Percentiles rank a stretch among this genome's conserved stretches.
Evolutionary conservation across 2,329 filamentous ascomycete genomes (phyloP).

Genomic region (Bipolaris oryzae): DNA sequence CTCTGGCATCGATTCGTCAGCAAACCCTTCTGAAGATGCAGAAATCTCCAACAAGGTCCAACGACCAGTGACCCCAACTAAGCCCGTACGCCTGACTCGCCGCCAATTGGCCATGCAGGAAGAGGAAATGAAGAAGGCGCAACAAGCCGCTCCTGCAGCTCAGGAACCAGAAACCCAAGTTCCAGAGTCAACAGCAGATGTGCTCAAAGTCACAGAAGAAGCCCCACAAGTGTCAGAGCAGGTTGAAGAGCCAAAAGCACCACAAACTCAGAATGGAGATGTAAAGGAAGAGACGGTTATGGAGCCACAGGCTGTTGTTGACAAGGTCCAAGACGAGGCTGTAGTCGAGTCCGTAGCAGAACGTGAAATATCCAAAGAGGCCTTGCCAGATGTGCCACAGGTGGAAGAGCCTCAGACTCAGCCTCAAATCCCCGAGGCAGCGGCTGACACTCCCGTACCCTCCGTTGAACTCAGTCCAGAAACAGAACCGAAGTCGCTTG

Average conservation of each 20-base stretch:
- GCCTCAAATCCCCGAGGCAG: conserved; percentile 3
- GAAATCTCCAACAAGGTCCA: conserved; percentile 29
- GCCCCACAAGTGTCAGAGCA: not conserved
- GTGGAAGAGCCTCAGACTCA: conserved; percentile 5
- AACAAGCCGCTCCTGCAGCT: conserved; percentile 18
- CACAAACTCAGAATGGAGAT: conserved; percentile 1
- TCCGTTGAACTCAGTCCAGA: conserved; percentile 30
- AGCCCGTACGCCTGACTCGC: conserved; percentile 41
- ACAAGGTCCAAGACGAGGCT: conserved; percentile 4
- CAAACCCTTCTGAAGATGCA: conserved; percentile 31
- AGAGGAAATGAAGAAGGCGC: conserved; percentile 35
- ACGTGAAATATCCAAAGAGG: conserved; percentile 4
- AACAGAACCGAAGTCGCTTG: conserved; percentile 39
- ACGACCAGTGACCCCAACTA: conserved; percentile 32
- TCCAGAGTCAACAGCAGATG: conserved; percentile 14
- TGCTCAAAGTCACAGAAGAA: conserved; percentile 3
- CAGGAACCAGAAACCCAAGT: conserved; percentile 6
- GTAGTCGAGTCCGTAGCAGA: not conserved
- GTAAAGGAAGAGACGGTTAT: not conserved
- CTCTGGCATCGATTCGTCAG: not conserved
- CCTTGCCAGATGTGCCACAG: conserved; percentile 2
- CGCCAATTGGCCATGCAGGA: conserved; percentile 45
- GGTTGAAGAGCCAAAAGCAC: conserved; percentile 6
- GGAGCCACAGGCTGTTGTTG: not conserved
- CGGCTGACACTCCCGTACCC: conserved; percentile 16